Evolutionary conservation across 768 basidiomycete genomes (phyloP).

Genomic region (Termitomyces sp.): DNA sequence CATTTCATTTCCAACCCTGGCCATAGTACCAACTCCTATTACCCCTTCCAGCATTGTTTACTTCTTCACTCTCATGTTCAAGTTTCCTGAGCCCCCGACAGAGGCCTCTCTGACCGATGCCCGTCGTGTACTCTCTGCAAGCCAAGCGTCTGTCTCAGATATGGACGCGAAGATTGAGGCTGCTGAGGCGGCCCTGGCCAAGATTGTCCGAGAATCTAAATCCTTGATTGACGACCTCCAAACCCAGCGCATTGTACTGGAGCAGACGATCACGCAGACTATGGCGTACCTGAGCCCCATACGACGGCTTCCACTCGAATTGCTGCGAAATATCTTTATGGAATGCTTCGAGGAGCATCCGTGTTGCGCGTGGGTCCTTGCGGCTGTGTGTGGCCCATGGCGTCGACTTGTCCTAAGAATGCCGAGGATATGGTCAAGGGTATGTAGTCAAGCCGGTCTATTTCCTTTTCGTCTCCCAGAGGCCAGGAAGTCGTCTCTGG

Average conservation of each 20-base stretch:
- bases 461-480: neutral
- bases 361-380: conserved; percentile 72
- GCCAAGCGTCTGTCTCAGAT: conserved; percentile 22
- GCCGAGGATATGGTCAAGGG: conserved; percentile 75
- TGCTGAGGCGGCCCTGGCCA: conserved; percentile 51
- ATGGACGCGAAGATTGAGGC: conserved; percentile 43
- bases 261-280: conserved; percentile 42
- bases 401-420: conserved; percentile 57
- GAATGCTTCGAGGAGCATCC: conserved; percentile 64
- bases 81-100: conserved; percentile 56
- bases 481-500: neutral
- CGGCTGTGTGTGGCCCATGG: conserved; percentile 66
- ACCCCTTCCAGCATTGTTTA: conserved; percentile 8
- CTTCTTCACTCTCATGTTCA: conserved; percentile 20
- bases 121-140: conserved; percentile 34
- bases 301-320: conserved; percentile 61
- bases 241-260: conserved; percentile 38
- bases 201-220: conserved; percentile 51
- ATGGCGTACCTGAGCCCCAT: conserved; percentile 71
- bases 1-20: conserved; percentile 3
- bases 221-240: conserved; percentile 49
- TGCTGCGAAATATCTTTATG: conserved; percentile 69
- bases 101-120: conserved; percentile 46
- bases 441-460: conserved; percentile 25
- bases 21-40: neutral